Base-by-base conservation (phyloP, 2,329 filamentous ascomycete species). In the Cladosporium sphaerospermum region DNA sequence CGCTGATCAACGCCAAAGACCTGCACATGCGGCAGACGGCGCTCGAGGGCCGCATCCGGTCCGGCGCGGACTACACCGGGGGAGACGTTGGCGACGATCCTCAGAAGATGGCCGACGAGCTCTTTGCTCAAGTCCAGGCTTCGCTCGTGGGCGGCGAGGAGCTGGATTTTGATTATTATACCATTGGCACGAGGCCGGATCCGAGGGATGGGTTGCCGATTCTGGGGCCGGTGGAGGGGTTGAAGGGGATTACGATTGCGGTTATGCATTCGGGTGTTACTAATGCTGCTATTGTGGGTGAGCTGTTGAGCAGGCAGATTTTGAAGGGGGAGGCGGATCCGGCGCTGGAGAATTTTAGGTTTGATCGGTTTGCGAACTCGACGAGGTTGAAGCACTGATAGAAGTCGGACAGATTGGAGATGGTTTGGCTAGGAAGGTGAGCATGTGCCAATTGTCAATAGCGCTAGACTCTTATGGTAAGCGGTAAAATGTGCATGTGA, bases 201-300 rank as follows among this genome's bases (percentile, higher is more conserved):
- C 40, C 47, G 1, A 40, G 36, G 14, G 47, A 51, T n/a, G 47
- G 47, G 10, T 16, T 51, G 39, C 47, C 47, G 31, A 44, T 51
- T 31, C 31, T 51, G 14, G 47, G 47, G 36, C 18, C 14, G 9
- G 32, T 28, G 13, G 18, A 34, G 5, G 16, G 16, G 11, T 34
- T 51, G 47, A n/a, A 44, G 11, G 47, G 47, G 11, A 19, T 51
- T 10, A 28, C 28, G 19, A 16, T 51, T 16, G 47, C 47, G 11
- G 47, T 51, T 9, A 51, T 51, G 47, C 47, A 51, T 11, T 51
- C 47, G 7, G 47, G 47, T n/a, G 47, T 51, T 16, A 51, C 47
- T 1, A 33, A 36, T 18, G 47, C 39, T 19, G 47, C 47, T 4
- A 43, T 51, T 23, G 47, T 51, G 14, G 47, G 47, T 9, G 32